These are phyloP conservation scores for Plasmodium gonderi DNA, from an alignment of 169 alveolate species.

Conservation along the genomic window DNA sequence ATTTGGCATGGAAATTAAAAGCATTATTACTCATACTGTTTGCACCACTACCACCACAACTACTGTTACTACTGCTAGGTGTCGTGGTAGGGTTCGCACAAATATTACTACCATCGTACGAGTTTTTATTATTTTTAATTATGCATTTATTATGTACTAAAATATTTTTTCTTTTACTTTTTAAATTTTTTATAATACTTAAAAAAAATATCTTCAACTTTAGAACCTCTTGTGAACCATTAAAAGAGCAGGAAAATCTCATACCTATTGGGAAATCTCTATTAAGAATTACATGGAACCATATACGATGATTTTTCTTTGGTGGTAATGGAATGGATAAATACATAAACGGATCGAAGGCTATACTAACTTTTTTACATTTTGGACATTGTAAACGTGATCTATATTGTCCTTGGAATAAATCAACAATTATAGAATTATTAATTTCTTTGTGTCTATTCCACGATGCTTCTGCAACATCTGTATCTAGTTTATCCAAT, in stretches of 20 bases:
- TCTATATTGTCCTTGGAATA: constrained; percentile 91
- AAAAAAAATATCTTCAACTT: constrained; percentile 20
- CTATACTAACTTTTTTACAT: constrained; percentile 87
- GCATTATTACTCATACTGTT: not conserved
- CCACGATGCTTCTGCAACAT: constrained; percentile 73
- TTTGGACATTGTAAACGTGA: constrained; percentile 88
- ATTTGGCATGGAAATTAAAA: constrained; percentile 42
- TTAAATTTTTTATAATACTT: constrained; percentile 35
- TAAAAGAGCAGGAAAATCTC: constrained; percentile 51
- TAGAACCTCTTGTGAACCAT: constrained; percentile 61
- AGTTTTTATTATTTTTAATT: constrained; percentile 32
- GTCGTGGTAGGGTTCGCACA: not conserved
- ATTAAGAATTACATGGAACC: constrained; percentile 58
- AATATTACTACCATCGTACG: constrained; percentile 12
- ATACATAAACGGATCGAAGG: constrained; percentile 93
- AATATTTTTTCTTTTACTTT: constrained; percentile 26
- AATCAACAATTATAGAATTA: constrained; percentile 90
- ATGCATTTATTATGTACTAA: constrained; percentile 35
- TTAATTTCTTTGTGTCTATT: constrained; percentile 87
- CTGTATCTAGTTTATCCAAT: constrained; percentile 26
- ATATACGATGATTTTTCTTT: constrained; percentile 50
- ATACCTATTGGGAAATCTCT: constrained; percentile 25
- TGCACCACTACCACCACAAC: not conserved
- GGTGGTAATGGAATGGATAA: constrained; percentile 90
- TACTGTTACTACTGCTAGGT: not conserved